Conservation (phyloP, 768 basidiomycete species). For the Termitomyces eurrhizus region DNA sequence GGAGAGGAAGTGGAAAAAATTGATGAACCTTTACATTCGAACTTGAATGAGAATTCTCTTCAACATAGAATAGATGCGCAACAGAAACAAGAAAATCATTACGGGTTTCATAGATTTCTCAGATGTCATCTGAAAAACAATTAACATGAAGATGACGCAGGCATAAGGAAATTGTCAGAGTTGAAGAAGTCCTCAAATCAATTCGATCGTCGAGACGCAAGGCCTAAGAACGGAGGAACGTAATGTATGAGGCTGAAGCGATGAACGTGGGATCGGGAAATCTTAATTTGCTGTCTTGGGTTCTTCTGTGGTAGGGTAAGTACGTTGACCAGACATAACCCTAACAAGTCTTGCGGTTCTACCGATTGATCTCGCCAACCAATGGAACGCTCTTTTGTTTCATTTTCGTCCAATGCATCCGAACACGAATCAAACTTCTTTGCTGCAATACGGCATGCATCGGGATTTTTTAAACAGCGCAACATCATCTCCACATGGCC, state of each 20-base stretch:
- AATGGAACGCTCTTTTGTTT: neutral
- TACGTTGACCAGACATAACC: neutral
- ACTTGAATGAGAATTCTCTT: neutral
- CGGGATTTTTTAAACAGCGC: slow-evolving; percentile 3
- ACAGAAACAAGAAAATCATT: neutral
- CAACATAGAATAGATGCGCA: neutral
- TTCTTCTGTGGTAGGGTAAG: neutral
- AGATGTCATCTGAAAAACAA: no score
- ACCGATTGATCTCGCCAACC: neutral
- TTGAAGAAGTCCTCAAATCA: neutral
- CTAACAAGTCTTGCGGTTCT: neutral
- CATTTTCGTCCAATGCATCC: neutral
- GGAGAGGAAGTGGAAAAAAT: neutral
- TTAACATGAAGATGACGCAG: neutral
- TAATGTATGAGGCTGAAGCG: slow-evolving; percentile 1
- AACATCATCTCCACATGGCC: slow-evolving; percentile 1
- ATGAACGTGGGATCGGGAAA: neutral
- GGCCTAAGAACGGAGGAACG: neutral
- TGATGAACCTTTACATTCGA: neutral
- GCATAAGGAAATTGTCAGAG: neutral
- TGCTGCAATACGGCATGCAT: neutral
- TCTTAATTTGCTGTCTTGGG: neutral
- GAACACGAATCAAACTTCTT: neutral
- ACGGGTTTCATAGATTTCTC: neutral
- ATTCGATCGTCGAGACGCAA: neutral